phyloP scores from a whole-genome alignment of 257 asterid genomes.

The Jaltomata sinuosa region DNA sequence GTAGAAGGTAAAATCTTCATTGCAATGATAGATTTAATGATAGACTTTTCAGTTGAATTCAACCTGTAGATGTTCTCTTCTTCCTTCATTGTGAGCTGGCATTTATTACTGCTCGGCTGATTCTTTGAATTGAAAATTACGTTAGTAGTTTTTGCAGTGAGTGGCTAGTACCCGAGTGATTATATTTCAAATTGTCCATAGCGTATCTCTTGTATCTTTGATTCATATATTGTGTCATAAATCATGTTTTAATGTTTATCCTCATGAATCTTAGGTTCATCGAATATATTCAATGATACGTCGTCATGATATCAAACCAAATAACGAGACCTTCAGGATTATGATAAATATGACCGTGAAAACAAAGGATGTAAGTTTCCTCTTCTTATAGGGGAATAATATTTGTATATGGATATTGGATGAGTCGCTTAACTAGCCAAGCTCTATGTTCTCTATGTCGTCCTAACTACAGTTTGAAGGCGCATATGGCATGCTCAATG shows the following conservation, averaged over 20 bases:
- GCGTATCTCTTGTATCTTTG: background rate
- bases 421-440: background rate
- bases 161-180: background rate
- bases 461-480: constrained; percentile 64
- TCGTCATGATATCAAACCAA: constrained; percentile 41
- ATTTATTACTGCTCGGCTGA: background rate
- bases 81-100: background rate
- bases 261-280: constrained; percentile 45
- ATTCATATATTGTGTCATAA: constrained; percentile 3
- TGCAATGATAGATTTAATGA: background rate
- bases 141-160: background rate
- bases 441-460: background rate
- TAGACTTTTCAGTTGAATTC: background rate
- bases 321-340: constrained; percentile 57
- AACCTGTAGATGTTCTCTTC: background rate
- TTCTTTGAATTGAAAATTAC: background rate
- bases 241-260: constrained; percentile 13
- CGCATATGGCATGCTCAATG: constrained; percentile 64
- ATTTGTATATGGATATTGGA: background rate
- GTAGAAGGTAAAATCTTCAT: background rate
- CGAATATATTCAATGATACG: constrained; percentile 48
- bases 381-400: background rate
- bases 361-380: constrained; percentile 70
- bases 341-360: constrained; percentile 59
- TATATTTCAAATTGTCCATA: background rate